These are phyloP conservation scores for Wallemia ichthyophaga DNA, from an alignment of 1,284 basidiomycete species.

Conservation along the genomic window DNA sequence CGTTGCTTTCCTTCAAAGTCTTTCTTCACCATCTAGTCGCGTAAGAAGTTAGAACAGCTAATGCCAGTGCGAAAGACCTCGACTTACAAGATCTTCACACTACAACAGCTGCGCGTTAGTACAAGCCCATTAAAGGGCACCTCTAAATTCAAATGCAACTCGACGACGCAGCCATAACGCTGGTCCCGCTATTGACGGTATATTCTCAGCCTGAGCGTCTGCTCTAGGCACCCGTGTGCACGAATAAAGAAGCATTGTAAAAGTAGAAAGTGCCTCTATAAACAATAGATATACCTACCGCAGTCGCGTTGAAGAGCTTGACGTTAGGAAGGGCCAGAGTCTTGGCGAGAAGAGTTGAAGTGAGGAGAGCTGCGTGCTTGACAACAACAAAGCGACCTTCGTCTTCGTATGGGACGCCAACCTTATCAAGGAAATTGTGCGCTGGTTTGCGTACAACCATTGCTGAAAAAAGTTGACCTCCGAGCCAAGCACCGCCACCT, in stretches of 20 bases:
- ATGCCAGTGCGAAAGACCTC: neutral
- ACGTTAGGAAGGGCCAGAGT: constrained; percentile 46
- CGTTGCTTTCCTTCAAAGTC: constrained; percentile 31
- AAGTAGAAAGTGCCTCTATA: neutral
- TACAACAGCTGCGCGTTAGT: neutral
- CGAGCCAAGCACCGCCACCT: constrained; percentile 45
- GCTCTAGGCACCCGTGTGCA: neutral
- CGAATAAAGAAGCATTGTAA: neutral
- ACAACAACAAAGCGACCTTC: constrained; percentile 30
- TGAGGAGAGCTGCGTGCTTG: constrained; percentile 53
- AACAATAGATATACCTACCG: constrained; percentile 16
- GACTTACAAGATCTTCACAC: constrained; percentile 25
- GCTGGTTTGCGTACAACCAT: constrained; percentile 67
- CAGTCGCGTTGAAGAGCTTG: constrained; percentile 34
- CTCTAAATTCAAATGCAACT: neutral
- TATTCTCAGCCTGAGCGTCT: neutral
- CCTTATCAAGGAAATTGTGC: constrained; percentile 35
- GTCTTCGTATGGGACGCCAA: constrained; percentile 50
- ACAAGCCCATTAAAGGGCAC: neutral
- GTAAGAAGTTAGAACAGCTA: neutral
- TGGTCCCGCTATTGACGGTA: neutral
- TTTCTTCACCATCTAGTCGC: constrained; percentile 29
- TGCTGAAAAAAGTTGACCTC: constrained; percentile 52
- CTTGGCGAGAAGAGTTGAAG: constrained; percentile 41
- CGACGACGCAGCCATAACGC: neutral